Evolutionary conservation across 495 filamentous ascomycete genomes (phyloP), one percentile per base, ranked within the genome.

Genomic region (Margaritispora aquatica): DNA sequence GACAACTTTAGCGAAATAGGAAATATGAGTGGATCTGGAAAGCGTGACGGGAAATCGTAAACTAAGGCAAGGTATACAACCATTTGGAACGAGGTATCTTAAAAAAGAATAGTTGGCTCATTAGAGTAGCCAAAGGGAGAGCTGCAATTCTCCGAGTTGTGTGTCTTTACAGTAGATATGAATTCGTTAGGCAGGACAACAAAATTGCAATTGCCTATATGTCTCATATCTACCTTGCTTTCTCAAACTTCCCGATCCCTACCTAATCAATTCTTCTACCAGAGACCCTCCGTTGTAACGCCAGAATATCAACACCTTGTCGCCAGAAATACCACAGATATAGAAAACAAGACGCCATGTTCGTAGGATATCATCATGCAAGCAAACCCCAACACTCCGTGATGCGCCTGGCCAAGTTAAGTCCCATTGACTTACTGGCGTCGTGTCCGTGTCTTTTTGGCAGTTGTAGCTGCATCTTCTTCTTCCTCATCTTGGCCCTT

Each of bases 401-500:
- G 24, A 26, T 57, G 29, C 54, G 54, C 55, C 55, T 29, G 38
- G 5, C 9, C 47, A 19, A 44, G 38, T 3, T 44, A 17, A 44
- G 13, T 44, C 19, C 38, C 19, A 17, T n/a, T 55, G 10, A 1
- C 19, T 23, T 62, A 66, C 54, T 68, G 66, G 21, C 81, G 73
- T 58, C 89, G 85, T 34, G 81, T 88, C 62, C 85, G 75, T 47
- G 88, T 88, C 68, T 90, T 88, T 71, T 90, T 89, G 51, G 84
- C 84, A 66, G 88, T 85, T 58, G 83, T 81, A 27, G 82, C 77
- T 54, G 80, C 80, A 66, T 90, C 88, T 54, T 90, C 86, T 62
- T 96, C 92, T 56, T 96, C 92, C 63, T 96, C 92, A 57, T 96
- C 90, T 54, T 88, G 85, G 1, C 92, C 92, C 69, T 97, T 97